Evolutionary conservation across 345 rosid species (phyloP), one percentile per base, ranked within the genome.

Genomic region (Gossypium bickii): DNA sequence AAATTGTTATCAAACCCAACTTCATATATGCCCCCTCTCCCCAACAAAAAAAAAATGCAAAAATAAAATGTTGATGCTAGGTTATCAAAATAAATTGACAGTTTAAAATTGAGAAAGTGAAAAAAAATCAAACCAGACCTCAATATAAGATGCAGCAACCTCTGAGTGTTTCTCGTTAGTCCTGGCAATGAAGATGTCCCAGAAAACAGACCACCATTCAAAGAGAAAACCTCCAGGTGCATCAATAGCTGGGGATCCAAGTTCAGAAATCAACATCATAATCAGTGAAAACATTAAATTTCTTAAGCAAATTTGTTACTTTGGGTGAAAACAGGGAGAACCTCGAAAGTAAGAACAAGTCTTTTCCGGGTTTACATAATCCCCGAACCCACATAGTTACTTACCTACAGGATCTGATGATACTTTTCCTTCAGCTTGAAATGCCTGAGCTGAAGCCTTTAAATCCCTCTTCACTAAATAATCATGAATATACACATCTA

Each of bases 141-240:
- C 98, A 7, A 95, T 95, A 72, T 93, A 95, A 15, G 99, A 95
- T 43, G 99, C 94, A 22, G 98, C 99, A 85, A 93, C 98, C 78
- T 95, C 99, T 8, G 98, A 95, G 78, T 95, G 99, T 86, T 95
- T 95, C 81, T 93, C 98, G 77, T 95, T 95, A 38, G 98, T 95
- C 83, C 98, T 91, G 29, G 99, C 99, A 81, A 95, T 95, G 74
- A 95, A 95, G 74, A 95, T 95, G 82, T 95, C 99, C 99, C 99
- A 95, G 80, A 95, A 95, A 61, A 95, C 99, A 9, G 99, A 95
- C 99, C 99, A 95, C 99, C 99, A 95, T 82, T 95, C 99, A 79
- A 95, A 95, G 56, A 95, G 92, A 82, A 95, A 95, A 25, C 99
- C 99, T 27, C 98, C 99, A 29, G 99, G 99, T 13, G 99, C 99